Base-by-base conservation (phyloP, 345 rosid species). In the Raphanus sativus region DNA sequence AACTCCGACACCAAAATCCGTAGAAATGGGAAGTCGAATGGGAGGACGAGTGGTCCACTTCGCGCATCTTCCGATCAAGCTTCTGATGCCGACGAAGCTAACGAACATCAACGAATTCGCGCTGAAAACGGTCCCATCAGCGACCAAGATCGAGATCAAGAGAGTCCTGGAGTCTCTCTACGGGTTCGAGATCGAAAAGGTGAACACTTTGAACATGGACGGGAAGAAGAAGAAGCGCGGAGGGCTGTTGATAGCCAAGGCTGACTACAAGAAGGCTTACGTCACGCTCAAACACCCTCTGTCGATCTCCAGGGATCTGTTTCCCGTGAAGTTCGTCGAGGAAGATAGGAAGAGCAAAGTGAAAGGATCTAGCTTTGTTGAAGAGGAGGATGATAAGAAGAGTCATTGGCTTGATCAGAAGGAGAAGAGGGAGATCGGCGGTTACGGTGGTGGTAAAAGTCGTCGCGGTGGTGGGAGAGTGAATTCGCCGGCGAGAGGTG, bases 181-280 rank as follows among this genome's bases (percentile, higher is more conserved):
- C 77, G 97, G 96, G 64, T 89, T 95, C 87, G 90, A 91, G 4
- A 90, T 92, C 54, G 96, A 87, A 3, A 84, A 92, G 73, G 97
- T 95, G 75, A 86, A 84, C 11, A 92, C 97, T 1, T 87, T 92
- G 21, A 92, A 91, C 93, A 88, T 91, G 97, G 97, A 91, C 21
- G 96, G 97, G 59, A 89, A 88, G 88, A 91, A 90, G 86, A 91
- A 85, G 94, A 89, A 88, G 79, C 86, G 91, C 40, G 91, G 97
- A 0, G 98, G 99, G 1, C 5, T 91, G 4, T 67, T 92, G 15
- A 71, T 88, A 67, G 96, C 93, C 6, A 87, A 86, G 54, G 94
- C 98, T 38, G 96, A 91, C 75, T 95, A 90, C 82, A 95, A 95
- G 85, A 92, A 93, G 82, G 97, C 98, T 33, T 95, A 89, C 73